phyloP scores from a whole-genome alignment of 108 stramenopile genomes.

The Discostella stelligeroides region DNA sequence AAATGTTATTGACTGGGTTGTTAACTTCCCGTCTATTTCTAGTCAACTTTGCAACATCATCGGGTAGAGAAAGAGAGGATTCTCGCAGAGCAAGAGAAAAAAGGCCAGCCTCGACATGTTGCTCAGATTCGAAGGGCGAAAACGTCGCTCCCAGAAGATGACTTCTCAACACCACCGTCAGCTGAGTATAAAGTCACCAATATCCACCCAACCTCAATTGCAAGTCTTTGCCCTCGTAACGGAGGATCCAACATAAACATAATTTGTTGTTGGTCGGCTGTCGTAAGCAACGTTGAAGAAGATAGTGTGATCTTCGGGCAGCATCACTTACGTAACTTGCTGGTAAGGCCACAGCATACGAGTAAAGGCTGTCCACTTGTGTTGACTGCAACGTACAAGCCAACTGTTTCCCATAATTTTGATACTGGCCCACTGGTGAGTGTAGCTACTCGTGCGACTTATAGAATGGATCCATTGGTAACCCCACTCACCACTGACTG shows the following conservation, averaged over 20 bases:
- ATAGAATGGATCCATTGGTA: background rate
- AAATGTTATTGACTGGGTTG: background rate
- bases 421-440: slow-evolving; percentile 54
- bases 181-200: no score
- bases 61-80: slow-evolving; percentile 40
- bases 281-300: slow-evolving; percentile 21
- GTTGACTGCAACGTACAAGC: slow-evolving; percentile 59
- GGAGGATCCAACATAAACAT: slow-evolving; percentile 59
- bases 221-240: slow-evolving; percentile 57
- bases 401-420: slow-evolving; percentile 64
- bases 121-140: slow-evolving; percentile 82
- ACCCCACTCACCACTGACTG: background rate
- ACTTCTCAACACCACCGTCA: slow-evolving; percentile 11
- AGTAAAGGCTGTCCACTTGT: slow-evolving; percentile 66
- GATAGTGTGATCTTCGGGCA: slow-evolving; percentile 50
- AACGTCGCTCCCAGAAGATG: slow-evolving; percentile 30
- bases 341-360: slow-evolving; percentile 55
- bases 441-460: background rate
- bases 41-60: slow-evolving; percentile 34
- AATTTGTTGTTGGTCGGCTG: slow-evolving; percentile 72
- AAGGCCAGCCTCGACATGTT: slow-evolving; percentile 73
- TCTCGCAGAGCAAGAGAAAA: slow-evolving; percentile 57
- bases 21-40: background rate
- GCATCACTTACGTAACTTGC: slow-evolving; percentile 63
- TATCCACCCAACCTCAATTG: slow-evolving; percentile 75